phyloP scores from a whole-genome alignment of 345 rosid genomes.

The Gossypium turneri region DNA sequence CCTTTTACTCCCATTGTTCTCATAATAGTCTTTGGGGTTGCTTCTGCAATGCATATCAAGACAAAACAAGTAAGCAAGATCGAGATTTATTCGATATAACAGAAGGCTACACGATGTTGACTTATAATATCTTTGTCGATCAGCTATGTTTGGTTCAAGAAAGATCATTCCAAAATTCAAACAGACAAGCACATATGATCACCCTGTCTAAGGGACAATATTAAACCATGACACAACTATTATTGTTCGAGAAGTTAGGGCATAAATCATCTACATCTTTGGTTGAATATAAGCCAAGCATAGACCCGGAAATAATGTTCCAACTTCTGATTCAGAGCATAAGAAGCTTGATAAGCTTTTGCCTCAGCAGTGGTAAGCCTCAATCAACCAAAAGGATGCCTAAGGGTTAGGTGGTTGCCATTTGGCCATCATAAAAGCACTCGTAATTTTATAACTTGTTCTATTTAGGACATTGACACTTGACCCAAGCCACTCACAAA shows the following conservation, averaged over 20 bases:
- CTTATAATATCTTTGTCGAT: background rate
- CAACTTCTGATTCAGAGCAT: background rate
- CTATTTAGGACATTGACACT: background rate
- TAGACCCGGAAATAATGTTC: background rate
- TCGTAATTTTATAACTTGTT: background rate
- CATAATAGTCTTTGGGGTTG: slow-evolving; percentile 90
- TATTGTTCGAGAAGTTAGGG: background rate
- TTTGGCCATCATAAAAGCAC: background rate
- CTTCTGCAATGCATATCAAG: slow-evolving; percentile 46
- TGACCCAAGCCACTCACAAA: background rate
- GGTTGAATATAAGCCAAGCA: background rate
- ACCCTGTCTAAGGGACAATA: background rate
- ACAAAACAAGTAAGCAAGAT: background rate
- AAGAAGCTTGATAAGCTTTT: background rate
- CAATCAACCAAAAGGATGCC: slow-evolving; percentile 1
- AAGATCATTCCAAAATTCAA: background rate
- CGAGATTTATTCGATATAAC: background rate
- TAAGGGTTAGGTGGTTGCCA: background rate
- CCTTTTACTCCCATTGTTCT: slow-evolving; percentile 93
- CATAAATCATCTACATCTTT: background rate
- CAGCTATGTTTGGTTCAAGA: background rate
- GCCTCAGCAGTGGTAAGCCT: background rate
- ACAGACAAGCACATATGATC: background rate
- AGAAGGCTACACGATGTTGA: background rate
- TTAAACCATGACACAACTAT: background rate